A percentile compares a stretch with the other conserved stretches of the same genome.
These are phyloP conservation scores for Monascus ruber DNA, from an alignment of 2,329 filamentous ascomycete genomes.

Conservation along the genomic window DNA sequence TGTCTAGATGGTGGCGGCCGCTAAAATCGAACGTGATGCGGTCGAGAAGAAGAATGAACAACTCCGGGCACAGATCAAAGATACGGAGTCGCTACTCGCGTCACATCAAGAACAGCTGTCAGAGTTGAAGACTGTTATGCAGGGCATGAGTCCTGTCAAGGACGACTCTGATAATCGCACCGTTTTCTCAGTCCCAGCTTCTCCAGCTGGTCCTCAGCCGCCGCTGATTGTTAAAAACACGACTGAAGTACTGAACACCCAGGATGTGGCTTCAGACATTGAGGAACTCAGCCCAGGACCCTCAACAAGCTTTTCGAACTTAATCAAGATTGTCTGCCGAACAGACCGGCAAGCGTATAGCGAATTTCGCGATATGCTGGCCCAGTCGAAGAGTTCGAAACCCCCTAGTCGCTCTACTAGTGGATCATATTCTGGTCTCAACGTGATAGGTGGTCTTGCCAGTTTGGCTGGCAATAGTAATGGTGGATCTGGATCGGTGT, in stretches of 20 bases:
- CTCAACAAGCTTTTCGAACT: conserved; percentile 64
- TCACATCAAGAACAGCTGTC: conserved; percentile 89
- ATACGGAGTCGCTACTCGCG: conserved; percentile 72
- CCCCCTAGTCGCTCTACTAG: conserved; percentile 58
- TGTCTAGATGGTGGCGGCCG: conserved; percentile 72
- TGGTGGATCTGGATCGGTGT: conserved; percentile 44
- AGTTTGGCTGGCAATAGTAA: conserved; percentile 22
- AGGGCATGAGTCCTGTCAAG: conserved; percentile 60
- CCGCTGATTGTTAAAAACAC: conserved; percentile 42
- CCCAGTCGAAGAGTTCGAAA: conserved; percentile 52
- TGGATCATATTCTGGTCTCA: conserved; percentile 56
- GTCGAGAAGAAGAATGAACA: conserved; percentile 79
- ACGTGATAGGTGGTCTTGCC: conserved; percentile 43
- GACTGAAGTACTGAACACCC: conserved; percentile 50
- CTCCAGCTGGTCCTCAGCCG: conserved; percentile 55
- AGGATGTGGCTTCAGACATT: conserved; percentile 36
- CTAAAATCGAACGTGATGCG: conserved; percentile 71
- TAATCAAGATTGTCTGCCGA: conserved; percentile 72
- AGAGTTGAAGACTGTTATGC: conserved; percentile 86
- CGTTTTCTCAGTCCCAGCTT: conserved; percentile 64
- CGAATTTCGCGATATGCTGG: conserved; percentile 71
- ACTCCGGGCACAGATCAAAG: conserved; percentile 69
- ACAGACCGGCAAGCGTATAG: conserved; percentile 70
- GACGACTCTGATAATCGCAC: conserved; percentile 60
- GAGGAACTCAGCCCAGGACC: conserved; percentile 50